A percentile compares a stretch with the other conserved stretches of the same genome.
Conservation (phyloP, 2,329 filamentous ascomycete genomes). For the Sporothrix euskadiensis region DNA sequence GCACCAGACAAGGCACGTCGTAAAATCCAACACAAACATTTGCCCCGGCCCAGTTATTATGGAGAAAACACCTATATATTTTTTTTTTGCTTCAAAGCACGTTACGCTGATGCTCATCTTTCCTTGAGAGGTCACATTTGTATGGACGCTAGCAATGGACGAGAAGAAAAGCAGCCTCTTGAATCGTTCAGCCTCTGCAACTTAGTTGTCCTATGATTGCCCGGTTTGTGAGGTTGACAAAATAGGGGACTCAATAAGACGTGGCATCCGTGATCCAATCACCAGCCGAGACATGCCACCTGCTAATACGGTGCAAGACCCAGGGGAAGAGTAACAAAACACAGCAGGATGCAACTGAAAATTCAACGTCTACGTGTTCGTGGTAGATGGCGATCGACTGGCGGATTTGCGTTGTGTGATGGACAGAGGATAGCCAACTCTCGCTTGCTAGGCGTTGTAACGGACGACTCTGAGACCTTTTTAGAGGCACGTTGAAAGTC, state of each 20-base stretch:
- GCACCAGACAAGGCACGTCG: conserved; percentile 4
- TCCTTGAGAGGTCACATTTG: background rate
- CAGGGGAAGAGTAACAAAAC: background rate
- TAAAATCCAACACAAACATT: background rate
- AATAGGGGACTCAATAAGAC: background rate
- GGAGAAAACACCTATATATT: background rate
- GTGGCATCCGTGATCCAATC: background rate
- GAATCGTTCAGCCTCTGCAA: conserved; percentile 11
- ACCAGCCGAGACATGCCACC: background rate
- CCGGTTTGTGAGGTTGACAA: background rate
- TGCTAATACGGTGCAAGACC: background rate
- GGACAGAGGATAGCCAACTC: background rate
- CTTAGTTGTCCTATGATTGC: background rate
- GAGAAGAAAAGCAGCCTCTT: background rate
- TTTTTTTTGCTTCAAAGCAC: background rate
- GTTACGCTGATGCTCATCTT: background rate
- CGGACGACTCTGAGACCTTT: background rate
- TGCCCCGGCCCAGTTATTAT: conserved; percentile 10
- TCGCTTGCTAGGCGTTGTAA: background rate
- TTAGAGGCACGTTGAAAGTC: background rate
- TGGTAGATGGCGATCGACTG: conserved; percentile 14
- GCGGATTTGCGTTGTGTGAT: conserved; percentile 1
- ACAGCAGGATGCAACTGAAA: background rate
- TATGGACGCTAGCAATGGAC: background rate
- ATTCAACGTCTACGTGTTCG: background rate